Base-by-base conservation (phyloP, 306 rosid species). In the Corylus americana region DNA sequence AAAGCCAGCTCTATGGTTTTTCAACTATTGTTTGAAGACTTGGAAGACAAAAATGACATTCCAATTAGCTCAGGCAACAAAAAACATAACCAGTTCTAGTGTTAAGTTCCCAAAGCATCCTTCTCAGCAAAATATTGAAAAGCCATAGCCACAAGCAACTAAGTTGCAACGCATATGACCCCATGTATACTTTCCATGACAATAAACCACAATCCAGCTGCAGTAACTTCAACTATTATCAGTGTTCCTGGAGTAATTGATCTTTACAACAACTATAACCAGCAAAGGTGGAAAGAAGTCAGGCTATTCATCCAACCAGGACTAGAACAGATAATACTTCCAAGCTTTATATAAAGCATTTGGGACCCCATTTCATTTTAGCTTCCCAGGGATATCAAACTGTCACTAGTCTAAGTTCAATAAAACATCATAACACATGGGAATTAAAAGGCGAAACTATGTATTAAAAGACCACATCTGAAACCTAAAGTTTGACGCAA, bases 401-500 rank as follows among this genome's bases (percentile, higher is more conserved):
- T 14, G 25, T 44, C 12, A 12, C 71, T 16, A 17, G 71, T 63
- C 6, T 20, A 57, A 20, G 5, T 45, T 45, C 49, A 45, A 4
- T 45, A 9, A 45, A 45, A 45, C 2, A 45, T 45, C 49, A 48
- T 49, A 59, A 59, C 25, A 37, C 66, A 0, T 11, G 66, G 16
- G 66, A 59, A 59, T 59, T 25, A 59, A 59, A 59, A 25, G 66
- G 66, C 66, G 8, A 59, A 73, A 57, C 57, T 74, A 69, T 51
- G 49, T 76, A 58, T 75, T 68, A 73, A 81, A 50, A 79, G 73
- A 77, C 42, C 58, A 54, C 57, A 67, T 75, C 76, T 82, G 88
- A 79, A 49, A 82, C 64, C 80, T 74, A 63, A 77, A 81, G 86
- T 83, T 76, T 79, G 82, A 74, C 82, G 81, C 84, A 87, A 81